Evolutionary conservation across 768 basidiomycete species (phyloP), one percentile per base, ranked within the genome.

Genomic region (Mycena chlorophos): DNA sequence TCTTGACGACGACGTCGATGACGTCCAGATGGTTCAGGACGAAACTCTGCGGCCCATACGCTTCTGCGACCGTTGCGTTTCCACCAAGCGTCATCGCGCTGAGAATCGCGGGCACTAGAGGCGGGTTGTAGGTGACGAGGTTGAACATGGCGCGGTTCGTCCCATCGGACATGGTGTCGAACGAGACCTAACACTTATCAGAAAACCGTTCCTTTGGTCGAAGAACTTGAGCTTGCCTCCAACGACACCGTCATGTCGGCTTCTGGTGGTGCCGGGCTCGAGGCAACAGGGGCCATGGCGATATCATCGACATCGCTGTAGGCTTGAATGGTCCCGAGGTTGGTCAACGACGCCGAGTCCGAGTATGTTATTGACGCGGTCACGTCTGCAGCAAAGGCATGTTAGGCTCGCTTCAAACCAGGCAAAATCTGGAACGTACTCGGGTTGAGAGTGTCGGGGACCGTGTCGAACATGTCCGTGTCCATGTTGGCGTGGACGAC

Each of bases 401-500:
- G 38, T 28, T 19, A 22, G 17, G 47, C 19, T 20, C 40, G 13
- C 13, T 19, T 14, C 53, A 4, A 48, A 42, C 19, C 6, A 28
- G n/a, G n/a, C n/a, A 17, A 30, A 34, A 25, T 27, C 54, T 10
- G 27, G 25, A 3, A 73, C 86, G 39, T 56, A 90, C 91, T 97
- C 1, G 89, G 81, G 60, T 87, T 82, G 23, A 98, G 78, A 12
- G 76, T 71, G 23, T 78, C 74, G 0, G 96, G 93, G 14, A 94
- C 67, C 14, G 62, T 75, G 69, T 98, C 96, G 69, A 97, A 98
- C 94, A 95, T 96, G 58, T 74, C 75, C 0, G 81, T 81, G 67
- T 95, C 91, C 83, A 98, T 91, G 75, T 94, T 91, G 4, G 89
- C 89, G 66, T 94, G 91, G 55, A 99, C 84, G 49, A 83, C 84